Conservation (phyloP, 2,329 filamentous ascomycete genomes). For the Aspergillus brunneoviolaceus region DNA sequence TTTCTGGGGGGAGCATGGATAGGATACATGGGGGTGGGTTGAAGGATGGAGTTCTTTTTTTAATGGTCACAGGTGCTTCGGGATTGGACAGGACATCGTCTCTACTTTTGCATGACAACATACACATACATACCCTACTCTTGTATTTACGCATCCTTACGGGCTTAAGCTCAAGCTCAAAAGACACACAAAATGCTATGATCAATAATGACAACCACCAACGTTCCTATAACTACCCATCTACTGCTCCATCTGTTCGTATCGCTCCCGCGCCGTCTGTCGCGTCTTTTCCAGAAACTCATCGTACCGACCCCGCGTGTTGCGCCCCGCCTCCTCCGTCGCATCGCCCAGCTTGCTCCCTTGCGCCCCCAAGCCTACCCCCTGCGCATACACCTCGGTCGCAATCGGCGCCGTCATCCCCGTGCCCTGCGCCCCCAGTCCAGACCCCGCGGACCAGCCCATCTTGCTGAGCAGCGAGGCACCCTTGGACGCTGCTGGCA, state of each 20-base stretch:
- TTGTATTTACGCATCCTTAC: background rate
- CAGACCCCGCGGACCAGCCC: conserved; percentile 51
- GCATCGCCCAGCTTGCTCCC: conserved; percentile 52
- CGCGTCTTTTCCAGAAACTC: conserved; percentile 51
- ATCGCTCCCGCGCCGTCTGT: conserved; percentile 48
- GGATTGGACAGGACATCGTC: background rate
- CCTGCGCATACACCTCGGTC: conserved; percentile 51
- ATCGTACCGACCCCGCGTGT: conserved; percentile 48
- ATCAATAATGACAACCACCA: no score
- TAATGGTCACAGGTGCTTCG: background rate
- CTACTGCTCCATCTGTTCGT: conserved; percentile 41
- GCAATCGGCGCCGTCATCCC: conserved; percentile 49
- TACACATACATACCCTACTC: background rate
- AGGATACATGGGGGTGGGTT: background rate
- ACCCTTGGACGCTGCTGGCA: conserved; percentile 46
- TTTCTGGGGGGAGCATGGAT: no score
- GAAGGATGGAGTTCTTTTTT: background rate
- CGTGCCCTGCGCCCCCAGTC: conserved; percentile 49
- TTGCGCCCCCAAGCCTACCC: conserved; percentile 51
- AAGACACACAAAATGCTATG: no score
- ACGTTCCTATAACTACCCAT: no score
- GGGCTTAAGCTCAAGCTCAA: no score
- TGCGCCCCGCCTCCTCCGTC: conserved; percentile 48
- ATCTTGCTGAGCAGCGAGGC: conserved; percentile 52
- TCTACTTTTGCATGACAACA: background rate